phyloP scores from a whole-genome alignment of 352 stramenopile species.

The Elongisporangium anandrum region DNA sequence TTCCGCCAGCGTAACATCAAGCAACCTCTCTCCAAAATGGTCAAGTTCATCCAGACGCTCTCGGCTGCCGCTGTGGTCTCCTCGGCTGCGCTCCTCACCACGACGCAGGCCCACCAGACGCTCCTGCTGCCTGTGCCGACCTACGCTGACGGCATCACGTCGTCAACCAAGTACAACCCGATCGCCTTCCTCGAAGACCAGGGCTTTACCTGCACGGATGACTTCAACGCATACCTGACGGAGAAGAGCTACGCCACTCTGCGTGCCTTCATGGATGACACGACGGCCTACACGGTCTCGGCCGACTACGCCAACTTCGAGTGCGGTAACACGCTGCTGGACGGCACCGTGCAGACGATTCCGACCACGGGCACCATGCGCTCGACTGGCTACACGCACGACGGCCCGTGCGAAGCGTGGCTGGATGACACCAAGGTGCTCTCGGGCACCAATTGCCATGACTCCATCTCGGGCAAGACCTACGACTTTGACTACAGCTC shows the following conservation, averaged over 20 bases:
- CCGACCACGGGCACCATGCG: slow-evolving; percentile 36
- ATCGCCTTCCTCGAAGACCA: slow-evolving; percentile 47
- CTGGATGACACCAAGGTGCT: slow-evolving; percentile 36
- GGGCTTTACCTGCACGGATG: slow-evolving; percentile 38
- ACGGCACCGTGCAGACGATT: slow-evolving; percentile 35
- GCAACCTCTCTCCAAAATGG: too few species aligned
- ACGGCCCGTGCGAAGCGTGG: slow-evolving; percentile 59
- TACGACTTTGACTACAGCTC: slow-evolving; percentile 46
- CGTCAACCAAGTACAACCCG: too few species aligned
- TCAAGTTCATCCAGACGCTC: slow-evolving; percentile 5
- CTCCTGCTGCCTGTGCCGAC: slow-evolving; percentile 34
- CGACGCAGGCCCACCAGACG: slow-evolving; percentile 23
- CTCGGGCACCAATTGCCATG: slow-evolving; percentile 40
- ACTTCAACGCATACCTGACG: slow-evolving; percentile 33
- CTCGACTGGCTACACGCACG: slow-evolving; percentile 50
- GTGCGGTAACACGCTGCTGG: slow-evolving; percentile 45
- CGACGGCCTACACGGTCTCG: slow-evolving; percentile 43
- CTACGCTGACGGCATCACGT: slow-evolving; percentile 3
- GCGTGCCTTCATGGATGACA: slow-evolving; percentile 50
- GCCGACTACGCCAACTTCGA: slow-evolving; percentile 39
- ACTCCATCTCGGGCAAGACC: slow-evolving; percentile 23
- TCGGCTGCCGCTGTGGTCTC: slow-evolving; percentile 14
- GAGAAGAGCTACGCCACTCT: slow-evolving; percentile 35
- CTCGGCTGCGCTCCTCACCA: slow-evolving; percentile 11
- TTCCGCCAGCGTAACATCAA: too few species aligned